phyloP scores from a whole-genome alignment of 139 green algal species.

The Tetraselmis striata region DNA sequence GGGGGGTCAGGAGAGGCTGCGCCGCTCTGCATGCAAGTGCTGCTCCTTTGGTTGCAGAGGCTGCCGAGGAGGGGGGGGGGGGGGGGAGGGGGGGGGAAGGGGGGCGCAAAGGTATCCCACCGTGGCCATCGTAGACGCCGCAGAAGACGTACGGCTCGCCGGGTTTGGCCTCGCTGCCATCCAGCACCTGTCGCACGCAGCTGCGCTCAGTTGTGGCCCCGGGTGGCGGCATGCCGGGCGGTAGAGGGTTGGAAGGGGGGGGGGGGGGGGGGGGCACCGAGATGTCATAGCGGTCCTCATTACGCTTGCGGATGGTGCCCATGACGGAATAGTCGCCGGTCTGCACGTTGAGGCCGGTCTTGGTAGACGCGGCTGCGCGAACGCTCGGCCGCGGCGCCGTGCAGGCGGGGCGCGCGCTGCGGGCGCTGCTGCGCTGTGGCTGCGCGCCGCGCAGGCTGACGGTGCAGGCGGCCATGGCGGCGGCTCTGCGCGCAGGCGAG shows the following conservation, averaged over 20 bases:
- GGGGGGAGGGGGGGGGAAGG: background rate
- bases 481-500: no score
- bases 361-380: background rate
- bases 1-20: background rate
- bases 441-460: no score
- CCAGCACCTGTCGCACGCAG: constrained; percentile 2
- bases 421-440: background rate
- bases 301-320: constrained; percentile 41
- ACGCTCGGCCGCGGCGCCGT: background rate
- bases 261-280: constrained; percentile 9
- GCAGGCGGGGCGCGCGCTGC: no score
- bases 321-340: constrained; percentile 22
- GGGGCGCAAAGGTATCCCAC: constrained; percentile 13
- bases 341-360: background rate
- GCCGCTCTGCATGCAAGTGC: background rate
- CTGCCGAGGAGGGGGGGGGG: background rate
- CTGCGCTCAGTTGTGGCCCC: no score
- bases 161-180: constrained; percentile 14
- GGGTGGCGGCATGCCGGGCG: no score
- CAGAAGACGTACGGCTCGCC: constrained; percentile 22
- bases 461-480: no score
- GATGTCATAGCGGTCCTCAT: constrained; percentile 45
- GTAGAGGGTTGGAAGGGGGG: no score
- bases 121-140: constrained; percentile 54
- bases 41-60: no score